Evolutionary conservation across 1,139 yeast species (phyloP), one percentile per base, ranked within the genome.

Genomic region (Eremothecium cymbalariae): DNA sequence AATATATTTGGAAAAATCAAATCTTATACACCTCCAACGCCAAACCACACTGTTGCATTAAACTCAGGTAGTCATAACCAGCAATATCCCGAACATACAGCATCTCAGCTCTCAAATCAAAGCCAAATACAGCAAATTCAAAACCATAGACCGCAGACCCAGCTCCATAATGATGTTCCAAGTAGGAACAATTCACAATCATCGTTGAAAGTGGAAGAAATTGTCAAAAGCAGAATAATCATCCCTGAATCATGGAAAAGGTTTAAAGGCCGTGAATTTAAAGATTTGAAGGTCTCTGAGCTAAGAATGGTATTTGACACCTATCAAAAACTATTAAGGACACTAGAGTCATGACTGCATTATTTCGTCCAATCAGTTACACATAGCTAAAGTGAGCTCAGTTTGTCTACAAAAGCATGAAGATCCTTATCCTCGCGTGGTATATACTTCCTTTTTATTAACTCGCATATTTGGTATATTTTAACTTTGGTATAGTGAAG

Each of bases 1-100:
- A 51, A 50, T 26, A 47, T 55, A 9, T 40, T 54, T 17, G 53
- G 52, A 6, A 51, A 48, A 28, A 45, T 55, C 11, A 51, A 47
- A 35, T 43, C 57, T 2, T 51, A 53, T 25, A 48, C 57, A 6
- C 57, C 58, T 14, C 52, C 56, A 8, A 41, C 45, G 6, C 28
- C 40, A 8, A 33, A 32, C 18, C 37, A 39, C 16, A 32, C 40
- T 25, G 17, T 33, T 8, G 28, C 35, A 9, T 18, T 36, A 13
- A 25, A 7, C 15, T 22, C 47, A 18, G 34, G 37, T 28, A 40
- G 12, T 21, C 24, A 21, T n/a, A n/a, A n/a, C n/a, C n/a, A n/a
- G n/a, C n/a, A n/a, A n/a, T n/a, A n/a, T n/a, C n/a, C n/a, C n/a
- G n/a, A n/a, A n/a, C n/a, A n/a, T n/a, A n/a, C n/a, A n/a, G n/a